Evolutionary conservation across 106 monocot genomes (phyloP).

Genomic region (Chionographis japonica): DNA sequence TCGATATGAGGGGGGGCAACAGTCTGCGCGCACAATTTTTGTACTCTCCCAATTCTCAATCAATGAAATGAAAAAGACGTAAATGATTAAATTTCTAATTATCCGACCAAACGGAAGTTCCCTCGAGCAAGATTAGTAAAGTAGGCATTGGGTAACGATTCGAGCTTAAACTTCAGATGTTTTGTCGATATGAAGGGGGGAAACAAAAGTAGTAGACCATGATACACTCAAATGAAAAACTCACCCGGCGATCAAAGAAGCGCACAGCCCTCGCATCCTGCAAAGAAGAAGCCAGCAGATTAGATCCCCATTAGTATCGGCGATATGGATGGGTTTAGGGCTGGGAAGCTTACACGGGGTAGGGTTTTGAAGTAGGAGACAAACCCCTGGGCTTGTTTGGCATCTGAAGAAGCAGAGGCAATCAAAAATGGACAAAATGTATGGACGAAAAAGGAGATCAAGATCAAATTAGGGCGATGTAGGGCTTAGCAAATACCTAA

Average conservation of each 20-base stretch:
- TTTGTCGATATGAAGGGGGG: too few species aligned
- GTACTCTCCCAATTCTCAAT: too few species aligned
- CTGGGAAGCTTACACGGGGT: conserved; percentile 30
- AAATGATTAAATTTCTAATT: too few species aligned
- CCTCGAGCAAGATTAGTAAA: too few species aligned
- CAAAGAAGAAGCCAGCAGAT: conserved; percentile 8
- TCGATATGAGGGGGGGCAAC: too few species aligned
- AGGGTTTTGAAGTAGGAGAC: conserved; percentile 91
- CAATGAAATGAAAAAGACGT: too few species aligned
- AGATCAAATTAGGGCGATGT: background rate
- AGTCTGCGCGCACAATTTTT: too few species aligned
- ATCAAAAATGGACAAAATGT: conserved; percentile 1
- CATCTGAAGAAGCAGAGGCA: conserved; percentile 41
- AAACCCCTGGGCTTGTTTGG: conserved; percentile 89
- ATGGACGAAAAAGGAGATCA: background rate
- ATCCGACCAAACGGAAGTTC: too few species aligned
- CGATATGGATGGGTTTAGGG: background rate
- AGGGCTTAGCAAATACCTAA: conserved; percentile 35
- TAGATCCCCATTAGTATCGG: background rate
- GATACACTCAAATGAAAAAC: background rate
- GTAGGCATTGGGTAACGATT: too few species aligned
- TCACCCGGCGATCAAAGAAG: conserved; percentile 95
- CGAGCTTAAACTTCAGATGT: too few species aligned
- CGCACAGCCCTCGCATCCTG: conserved; percentile 83
- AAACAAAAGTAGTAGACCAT: background rate